These are phyloP conservation scores for Tylopilus sp. DNA, from an alignment of 768 basidiomycete genomes.

Conservation along the genomic window DNA sequence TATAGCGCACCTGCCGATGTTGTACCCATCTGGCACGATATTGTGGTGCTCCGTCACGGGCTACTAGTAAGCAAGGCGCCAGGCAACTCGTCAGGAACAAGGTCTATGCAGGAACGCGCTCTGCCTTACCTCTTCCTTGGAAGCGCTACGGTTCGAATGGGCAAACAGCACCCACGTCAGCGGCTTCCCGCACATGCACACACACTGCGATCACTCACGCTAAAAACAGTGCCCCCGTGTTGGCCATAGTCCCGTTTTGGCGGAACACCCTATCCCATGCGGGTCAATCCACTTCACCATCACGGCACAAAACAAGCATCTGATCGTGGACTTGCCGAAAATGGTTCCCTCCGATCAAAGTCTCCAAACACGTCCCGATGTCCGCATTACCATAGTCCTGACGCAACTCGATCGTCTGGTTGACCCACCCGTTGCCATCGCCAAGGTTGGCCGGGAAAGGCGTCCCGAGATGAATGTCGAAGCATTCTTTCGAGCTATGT, in stretches of 20 bases:
- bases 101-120: background rate
- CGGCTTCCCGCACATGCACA: background rate
- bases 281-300: background rate
- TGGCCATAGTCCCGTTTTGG: conserved; percentile 54
- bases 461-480: conserved; percentile 34
- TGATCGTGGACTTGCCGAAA: conserved; percentile 33
- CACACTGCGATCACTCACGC: conserved; percentile 38
- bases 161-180: no score
- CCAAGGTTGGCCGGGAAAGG: conserved; percentile 44
- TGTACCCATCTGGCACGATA: conserved; percentile 47
- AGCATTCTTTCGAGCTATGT: conserved; percentile 39
- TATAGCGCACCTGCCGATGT: conserved; percentile 39
- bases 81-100: background rate
- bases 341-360: conserved; percentile 45
- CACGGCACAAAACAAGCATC: no score
- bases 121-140: conserved; percentile 40
- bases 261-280: conserved; percentile 38
- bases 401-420: conserved; percentile 44
- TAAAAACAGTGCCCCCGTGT: conserved; percentile 52
- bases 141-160: conserved; percentile 34
- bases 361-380: conserved; percentile 46
- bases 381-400: conserved; percentile 37
- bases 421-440: conserved; percentile 42
- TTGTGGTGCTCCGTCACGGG: conserved; percentile 35
- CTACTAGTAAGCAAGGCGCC: conserved; percentile 15